These are phyloP conservation scores for Schoenoplectus tabernaemontani DNA, from an alignment of 202 grass and related monocot genomes.

Conservation along the genomic window DNA sequence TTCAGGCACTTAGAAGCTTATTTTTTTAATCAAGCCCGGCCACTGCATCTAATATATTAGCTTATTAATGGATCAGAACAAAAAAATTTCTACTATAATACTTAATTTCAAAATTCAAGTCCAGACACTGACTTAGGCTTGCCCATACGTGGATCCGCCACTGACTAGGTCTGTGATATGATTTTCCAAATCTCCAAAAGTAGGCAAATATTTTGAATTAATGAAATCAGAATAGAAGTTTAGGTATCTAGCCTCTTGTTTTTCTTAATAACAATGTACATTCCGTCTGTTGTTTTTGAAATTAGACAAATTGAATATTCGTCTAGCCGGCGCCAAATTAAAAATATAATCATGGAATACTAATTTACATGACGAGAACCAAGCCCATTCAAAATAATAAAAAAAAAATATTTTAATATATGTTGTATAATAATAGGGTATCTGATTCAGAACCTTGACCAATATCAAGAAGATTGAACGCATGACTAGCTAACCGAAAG, in stretches of 20 bases:
- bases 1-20: too few relatives aligned
- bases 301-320: neutral
- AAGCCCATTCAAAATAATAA: neutral
- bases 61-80: too few relatives aligned
- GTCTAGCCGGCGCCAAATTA: neutral
- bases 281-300: neutral
- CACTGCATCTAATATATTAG: too few relatives aligned
- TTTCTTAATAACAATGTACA: neutral
- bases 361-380: neutral
- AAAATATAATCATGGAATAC: neutral
- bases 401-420: neutral
- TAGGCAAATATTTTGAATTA: neutral
- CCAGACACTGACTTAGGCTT: too few relatives aligned
- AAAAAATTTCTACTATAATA: too few relatives aligned
- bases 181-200: conserved; percentile 1
- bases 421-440: too few relatives aligned
- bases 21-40: too few relatives aligned
- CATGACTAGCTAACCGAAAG: neutral
- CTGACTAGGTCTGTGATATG: conserved; percentile 3
- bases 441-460: neutral
- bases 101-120: too few relatives aligned
- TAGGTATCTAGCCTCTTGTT: neutral
- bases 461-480: neutral
- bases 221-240: neutral
- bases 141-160: too few relatives aligned